Conservation (phyloP, 1,139 yeast species). For the Debaryomycetaceae sp. region DNA sequence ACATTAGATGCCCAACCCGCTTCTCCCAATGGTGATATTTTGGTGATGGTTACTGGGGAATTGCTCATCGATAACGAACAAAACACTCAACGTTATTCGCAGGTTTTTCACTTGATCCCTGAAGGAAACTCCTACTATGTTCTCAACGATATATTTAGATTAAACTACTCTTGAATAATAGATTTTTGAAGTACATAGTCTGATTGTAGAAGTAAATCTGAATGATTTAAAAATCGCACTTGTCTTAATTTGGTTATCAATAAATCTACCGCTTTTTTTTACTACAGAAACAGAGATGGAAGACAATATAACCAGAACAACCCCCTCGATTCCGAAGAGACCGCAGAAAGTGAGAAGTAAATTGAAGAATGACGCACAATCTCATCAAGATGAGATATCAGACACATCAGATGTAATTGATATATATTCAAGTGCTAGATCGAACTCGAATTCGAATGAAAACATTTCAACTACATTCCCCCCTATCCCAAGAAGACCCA, state of each 20-base stretch:
- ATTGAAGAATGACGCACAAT: neutral
- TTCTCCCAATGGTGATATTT: conserved; percentile 86
- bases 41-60: conserved; percentile 98
- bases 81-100: conserved; percentile 93
- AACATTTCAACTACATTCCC: conserved; percentile 9
- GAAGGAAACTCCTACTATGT: conserved; percentile 90
- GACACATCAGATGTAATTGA: neutral
- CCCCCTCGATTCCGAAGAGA: conserved; percentile 5
- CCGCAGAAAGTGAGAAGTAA: conserved; percentile 2
- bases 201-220: neutral
- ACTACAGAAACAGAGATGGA: neutral
- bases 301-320: neutral
- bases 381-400: neutral
- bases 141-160: conserved; percentile 94
- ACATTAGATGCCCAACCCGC: conserved; percentile 99
- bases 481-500: conserved; percentile 18
- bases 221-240: neutral
- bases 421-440: neutral
- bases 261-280: neutral
- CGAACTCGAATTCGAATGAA: neutral
- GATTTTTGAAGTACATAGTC: neutral
- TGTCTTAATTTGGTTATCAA: neutral
- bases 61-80: conserved; percentile 89
- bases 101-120: conserved; percentile 94
- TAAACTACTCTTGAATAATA: conserved; percentile 58